These are phyloP conservation scores for Echinosophora koreensis DNA, from an alignment of 306 rosid species.

Conservation along the genomic window DNA sequence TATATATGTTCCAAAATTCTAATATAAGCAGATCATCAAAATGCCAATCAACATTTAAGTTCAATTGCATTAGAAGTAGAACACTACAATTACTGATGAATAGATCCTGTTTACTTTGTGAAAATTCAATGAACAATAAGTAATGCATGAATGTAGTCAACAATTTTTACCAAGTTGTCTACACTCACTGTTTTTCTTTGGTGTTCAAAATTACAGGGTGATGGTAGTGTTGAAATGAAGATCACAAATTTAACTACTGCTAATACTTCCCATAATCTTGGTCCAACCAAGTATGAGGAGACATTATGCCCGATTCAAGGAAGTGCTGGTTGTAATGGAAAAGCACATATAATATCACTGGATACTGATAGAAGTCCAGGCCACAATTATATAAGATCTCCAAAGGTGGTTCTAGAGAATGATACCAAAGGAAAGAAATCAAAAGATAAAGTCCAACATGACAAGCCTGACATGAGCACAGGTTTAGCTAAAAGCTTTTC, in stretches of 20 bases:
- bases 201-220: slow-evolving; percentile 51
- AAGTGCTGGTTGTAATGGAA: slow-evolving; percentile 34
- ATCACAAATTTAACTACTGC: neutral
- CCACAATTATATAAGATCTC: slow-evolving; percentile 23
- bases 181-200: slow-evolving; percentile 31
- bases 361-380: slow-evolving; percentile 31
- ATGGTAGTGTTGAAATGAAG: slow-evolving; percentile 37
- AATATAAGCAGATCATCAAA: neutral
- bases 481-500: slow-evolving; percentile 38
- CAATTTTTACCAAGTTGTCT: slow-evolving; percentile 9
- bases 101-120: slow-evolving; percentile 7
- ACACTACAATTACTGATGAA: neutral
- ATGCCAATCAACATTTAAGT: neutral
- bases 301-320: slow-evolving; percentile 37
- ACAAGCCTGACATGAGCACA: slow-evolving; percentile 28
- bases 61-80: slow-evolving; percentile 15
- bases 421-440: slow-evolving; percentile 36
- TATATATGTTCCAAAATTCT: neutral
- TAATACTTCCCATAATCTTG: slow-evolving; percentile 10
- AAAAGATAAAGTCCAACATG: slow-evolving; percentile 37
- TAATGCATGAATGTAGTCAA: slow-evolving; percentile 15
- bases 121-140: neutral
- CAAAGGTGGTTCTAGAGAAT: slow-evolving; percentile 11
- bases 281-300: slow-evolving; percentile 41
- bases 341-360: slow-evolving; percentile 29